These are phyloP conservation scores for Talaromyces proteolyticus DNA, from an alignment of 495 filamentous ascomycete species.

Conservation along the genomic window DNA sequence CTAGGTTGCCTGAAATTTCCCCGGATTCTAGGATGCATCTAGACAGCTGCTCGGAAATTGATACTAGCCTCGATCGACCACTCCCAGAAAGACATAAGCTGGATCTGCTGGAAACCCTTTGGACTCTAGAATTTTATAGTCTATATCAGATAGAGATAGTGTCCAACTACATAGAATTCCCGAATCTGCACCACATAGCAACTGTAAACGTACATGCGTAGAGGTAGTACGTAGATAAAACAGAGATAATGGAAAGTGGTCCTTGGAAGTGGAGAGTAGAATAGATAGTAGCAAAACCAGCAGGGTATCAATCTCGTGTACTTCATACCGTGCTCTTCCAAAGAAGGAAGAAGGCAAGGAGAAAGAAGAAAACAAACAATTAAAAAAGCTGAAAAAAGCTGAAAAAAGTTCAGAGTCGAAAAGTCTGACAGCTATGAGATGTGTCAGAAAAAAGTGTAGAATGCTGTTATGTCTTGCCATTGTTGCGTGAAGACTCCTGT, in stretches of 20 bases:
- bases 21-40: no score
- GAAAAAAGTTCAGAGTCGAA: conserved; percentile 7
- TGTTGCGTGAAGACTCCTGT: conserved; percentile 15
- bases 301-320: conserved; percentile 38
- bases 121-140: no score
- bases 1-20: no score
- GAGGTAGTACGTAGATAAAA: no score
- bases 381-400: conserved; percentile 13
- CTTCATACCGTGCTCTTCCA: conserved; percentile 23
- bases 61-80: no score
- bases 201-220: no score
- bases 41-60: no score
- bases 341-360: conserved; percentile 12
- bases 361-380: conserved; percentile 14
- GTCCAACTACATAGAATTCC: background rate
- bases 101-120: no score
- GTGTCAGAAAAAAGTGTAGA: conserved; percentile 9
- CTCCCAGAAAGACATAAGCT: no score
- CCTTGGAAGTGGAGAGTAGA: background rate
- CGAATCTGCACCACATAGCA: background rate
- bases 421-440: background rate
- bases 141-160: no score
- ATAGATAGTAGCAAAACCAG: conserved; percentile 10
- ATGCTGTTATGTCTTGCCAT: conserved; percentile 7
- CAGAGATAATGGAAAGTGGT: no score